Conservation (phyloP, 2,329 filamentous ascomycete genomes). For the Plenodomus tracheiphilus region DNA sequence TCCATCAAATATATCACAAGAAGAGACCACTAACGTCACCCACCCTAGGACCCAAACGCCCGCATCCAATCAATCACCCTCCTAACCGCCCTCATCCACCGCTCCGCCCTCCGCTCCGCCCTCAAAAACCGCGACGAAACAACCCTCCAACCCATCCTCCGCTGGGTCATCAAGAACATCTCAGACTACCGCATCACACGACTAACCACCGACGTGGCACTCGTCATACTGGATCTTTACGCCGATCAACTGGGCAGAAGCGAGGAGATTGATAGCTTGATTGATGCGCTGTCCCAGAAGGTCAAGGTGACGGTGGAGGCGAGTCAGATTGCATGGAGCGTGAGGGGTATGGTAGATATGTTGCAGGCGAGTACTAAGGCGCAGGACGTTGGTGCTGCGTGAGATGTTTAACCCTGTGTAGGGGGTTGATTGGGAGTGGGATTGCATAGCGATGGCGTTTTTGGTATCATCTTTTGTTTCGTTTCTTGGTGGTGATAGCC, state of each 20-base stretch:
- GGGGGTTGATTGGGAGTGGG: too few relatives aligned
- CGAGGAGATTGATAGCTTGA: slow-evolving; percentile 69
- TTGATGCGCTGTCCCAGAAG: slow-evolving; percentile 68
- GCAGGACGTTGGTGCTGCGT: neutral
- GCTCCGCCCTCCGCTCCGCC: slow-evolving; percentile 79
- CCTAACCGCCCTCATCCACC: slow-evolving; percentile 82
- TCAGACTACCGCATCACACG: slow-evolving; percentile 79
- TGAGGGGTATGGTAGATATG: slow-evolving; percentile 86
- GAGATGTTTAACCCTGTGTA: neutral
- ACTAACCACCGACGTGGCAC: slow-evolving; percentile 79
- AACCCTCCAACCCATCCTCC: slow-evolving; percentile 77
- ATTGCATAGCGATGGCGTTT: slow-evolving; percentile 46
- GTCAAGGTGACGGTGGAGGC: slow-evolving; percentile 80
- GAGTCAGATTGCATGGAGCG: slow-evolving; percentile 79
- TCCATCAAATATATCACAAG: slow-evolving; percentile 7
- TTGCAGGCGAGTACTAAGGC: slow-evolving; percentile 62
- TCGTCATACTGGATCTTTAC: slow-evolving; percentile 86
- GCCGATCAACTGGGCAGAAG: slow-evolving; percentile 76
- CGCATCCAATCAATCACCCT: slow-evolving; percentile 66
- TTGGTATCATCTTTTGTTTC: slow-evolving; percentile 6
- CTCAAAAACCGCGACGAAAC: slow-evolving; percentile 80
- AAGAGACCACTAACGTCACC: neutral
- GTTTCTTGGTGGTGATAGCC: slow-evolving; percentile 4
- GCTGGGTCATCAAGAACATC: slow-evolving; percentile 81
- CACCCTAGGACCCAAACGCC: slow-evolving; percentile 28